Conservation (phyloP, 2,329 filamentous ascomycete genomes). For the Westerdykella ornata region DNA sequence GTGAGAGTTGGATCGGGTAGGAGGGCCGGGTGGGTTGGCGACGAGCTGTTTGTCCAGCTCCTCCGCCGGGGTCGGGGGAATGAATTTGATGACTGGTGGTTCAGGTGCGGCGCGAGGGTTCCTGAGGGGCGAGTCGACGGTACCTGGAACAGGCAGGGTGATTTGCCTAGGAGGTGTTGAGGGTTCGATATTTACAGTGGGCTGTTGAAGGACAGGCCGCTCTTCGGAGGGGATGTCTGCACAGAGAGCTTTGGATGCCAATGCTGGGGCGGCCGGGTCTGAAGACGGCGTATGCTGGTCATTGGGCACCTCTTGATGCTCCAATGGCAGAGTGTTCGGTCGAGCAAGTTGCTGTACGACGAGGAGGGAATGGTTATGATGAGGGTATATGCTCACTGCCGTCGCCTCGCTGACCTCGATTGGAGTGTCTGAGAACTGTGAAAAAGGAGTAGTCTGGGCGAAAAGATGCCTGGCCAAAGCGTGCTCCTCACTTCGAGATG, state of each 20-base stretch:
- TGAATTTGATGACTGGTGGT: constrained; percentile 51
- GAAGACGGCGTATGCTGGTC: constrained; percentile 13
- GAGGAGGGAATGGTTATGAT: constrained; percentile 58
- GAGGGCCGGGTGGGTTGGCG: constrained; percentile 19
- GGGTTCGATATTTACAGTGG: constrained; percentile 29
- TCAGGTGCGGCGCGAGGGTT: constrained; percentile 53
- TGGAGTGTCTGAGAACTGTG: constrained; percentile 46
- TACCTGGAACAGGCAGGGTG: constrained; percentile 14
- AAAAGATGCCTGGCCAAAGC: constrained; percentile 42
- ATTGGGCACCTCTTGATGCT: constrained; percentile 12
- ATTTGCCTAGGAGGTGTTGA: constrained; percentile 34
- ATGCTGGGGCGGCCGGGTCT: constrained; percentile 13
- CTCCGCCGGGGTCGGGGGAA: constrained; percentile 48
- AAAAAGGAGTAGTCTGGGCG: constrained; percentile 44
- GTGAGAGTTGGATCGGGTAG: constrained; percentile 28
- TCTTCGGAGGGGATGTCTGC: constrained; percentile 12
- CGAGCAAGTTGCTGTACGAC: constrained; percentile 51
- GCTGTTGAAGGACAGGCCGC: constrained; percentile 12
- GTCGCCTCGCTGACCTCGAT: constrained; percentile 57
- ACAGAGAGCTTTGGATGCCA: constrained; percentile 21
- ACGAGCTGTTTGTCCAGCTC: constrained; percentile 41
- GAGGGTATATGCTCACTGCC: constrained; percentile 54
- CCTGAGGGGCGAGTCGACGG: constrained; percentile 51
- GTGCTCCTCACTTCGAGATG: constrained; percentile 35
- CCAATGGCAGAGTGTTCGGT: constrained; percentile 19